These are phyloP conservation scores for Alectoria sarmentosa DNA, from an alignment of 495 filamentous ascomycete genomes.

Conservation along the genomic window DNA sequence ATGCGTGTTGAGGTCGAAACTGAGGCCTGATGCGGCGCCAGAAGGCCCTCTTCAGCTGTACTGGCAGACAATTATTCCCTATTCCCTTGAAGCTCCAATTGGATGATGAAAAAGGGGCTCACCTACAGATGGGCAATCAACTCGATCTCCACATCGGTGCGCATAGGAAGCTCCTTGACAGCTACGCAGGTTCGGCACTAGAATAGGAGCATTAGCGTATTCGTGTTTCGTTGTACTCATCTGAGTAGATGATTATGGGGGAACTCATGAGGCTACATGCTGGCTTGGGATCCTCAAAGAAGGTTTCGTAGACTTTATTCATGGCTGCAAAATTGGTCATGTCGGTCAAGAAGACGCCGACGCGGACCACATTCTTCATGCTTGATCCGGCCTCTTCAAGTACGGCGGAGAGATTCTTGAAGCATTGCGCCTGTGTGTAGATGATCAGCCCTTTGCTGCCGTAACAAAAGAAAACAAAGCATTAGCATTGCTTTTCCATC, in stretches of 20 bases:
- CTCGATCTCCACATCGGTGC: constrained; percentile 68
- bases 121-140: constrained; percentile 50
- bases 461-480: no score
- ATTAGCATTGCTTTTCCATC: not conserved
- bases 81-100: not conserved
- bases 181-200: constrained; percentile 57
- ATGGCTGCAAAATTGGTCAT: constrained; percentile 66
- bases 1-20: constrained; percentile 12
- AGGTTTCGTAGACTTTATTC: constrained; percentile 52
- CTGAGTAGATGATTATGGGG: not conserved
- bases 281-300: constrained; percentile 53
- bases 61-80: constrained; percentile 17
- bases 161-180: constrained; percentile 55
- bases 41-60: constrained; percentile 10
- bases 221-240: not conserved
- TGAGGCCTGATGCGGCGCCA: constrained; percentile 13
- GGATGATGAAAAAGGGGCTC: constrained; percentile 10
- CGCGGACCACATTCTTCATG: constrained; percentile 60
- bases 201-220: not conserved
- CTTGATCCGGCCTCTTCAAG: constrained; percentile 56
- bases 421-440: constrained; percentile 36
- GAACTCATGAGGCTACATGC: constrained; percentile 26
- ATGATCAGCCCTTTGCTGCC: not conserved
- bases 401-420: constrained; percentile 59
- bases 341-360: constrained; percentile 59